Base-by-base conservation (phyloP, 1,284 basidiomycete species). In the Ustilago cynodontis region DNA sequence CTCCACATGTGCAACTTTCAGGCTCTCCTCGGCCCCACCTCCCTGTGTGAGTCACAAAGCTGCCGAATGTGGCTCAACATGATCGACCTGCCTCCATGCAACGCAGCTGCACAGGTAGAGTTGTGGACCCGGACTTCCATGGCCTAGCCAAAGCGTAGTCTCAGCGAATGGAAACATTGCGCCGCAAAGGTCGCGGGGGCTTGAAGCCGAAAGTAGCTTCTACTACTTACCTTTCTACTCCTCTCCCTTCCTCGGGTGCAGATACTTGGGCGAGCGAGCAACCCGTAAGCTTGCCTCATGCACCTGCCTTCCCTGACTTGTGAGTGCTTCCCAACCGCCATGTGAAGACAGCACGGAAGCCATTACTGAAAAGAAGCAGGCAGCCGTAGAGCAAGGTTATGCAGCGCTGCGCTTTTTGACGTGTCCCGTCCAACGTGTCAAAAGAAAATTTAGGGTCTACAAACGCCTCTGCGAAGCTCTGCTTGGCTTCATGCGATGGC, bases 401-500 rank as follows among this genome's bases (percentile, higher is more conserved):
- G n/a, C n/a, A 37, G 33, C 18, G 29, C 54, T 54, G 63, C 69
- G 56, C 70, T 71, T 58, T 71, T 71, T 71, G 70, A 71, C 70
- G 57, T 71, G 64, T 71, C 60, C 45, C 70, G 56, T 52, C 61
- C 18, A 57, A 64, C 47, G 65, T 68, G 71, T 73, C 61, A 50
- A 58, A 60, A 55, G 20, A 43, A 14, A 20, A 43, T 37, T 37
- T 13, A 37, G 6, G 31, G 14, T 43, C 41, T 43, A 10, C 41
- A n/a, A 37, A 43, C 28, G 49, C 29, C 7, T 11, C 8, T 37
- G 8, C 41, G 20, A n/a, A 20, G 18, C 41, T 43, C 41, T 43
- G n/a, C n/a, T 43, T n/a, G 5, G 8, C 7, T 4, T n/a, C 18
- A 8, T 20, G n/a, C 41, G 41, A 43, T 43, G 5, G 41, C 1